Percentiles rank a stretch among this genome's conserved stretches.
These are phyloP conservation scores for Epichloe sp. DNA, from an alignment of 2,329 filamentous ascomycete genomes.

Conservation along the genomic window DNA sequence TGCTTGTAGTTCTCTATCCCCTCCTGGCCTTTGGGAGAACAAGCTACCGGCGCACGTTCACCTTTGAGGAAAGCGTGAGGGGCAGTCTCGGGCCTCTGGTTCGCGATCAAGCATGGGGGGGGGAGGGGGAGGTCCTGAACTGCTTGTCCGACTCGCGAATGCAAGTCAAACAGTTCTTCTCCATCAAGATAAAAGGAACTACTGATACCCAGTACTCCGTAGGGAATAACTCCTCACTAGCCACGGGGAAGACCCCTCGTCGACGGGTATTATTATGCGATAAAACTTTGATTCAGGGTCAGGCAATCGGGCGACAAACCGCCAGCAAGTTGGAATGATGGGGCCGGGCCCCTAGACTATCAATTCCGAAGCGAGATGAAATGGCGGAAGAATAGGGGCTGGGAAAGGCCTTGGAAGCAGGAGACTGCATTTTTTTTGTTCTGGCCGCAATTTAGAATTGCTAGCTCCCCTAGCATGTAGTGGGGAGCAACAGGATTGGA, in stretches of 20 bases:
- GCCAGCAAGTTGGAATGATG: not conserved
- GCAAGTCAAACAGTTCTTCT: constrained; percentile 2
- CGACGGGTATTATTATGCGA: not conserved
- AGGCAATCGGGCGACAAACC: not conserved
- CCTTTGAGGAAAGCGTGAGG: not conserved
- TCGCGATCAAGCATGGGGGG: not conserved
- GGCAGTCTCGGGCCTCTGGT: not conserved
- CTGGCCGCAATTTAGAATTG: not conserved
- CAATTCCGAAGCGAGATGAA: constrained; percentile 19
- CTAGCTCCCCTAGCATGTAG: not conserved
- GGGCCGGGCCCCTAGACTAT: constrained; percentile 15
- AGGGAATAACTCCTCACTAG: not conserved
- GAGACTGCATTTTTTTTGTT: constrained; percentile 1
- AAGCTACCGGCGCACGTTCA: not conserved
- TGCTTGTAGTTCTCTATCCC: not conserved
- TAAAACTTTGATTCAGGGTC: not conserved
- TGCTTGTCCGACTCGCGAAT: constrained; percentile 1
- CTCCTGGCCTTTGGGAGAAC: not conserved
- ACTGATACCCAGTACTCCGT: not conserved
- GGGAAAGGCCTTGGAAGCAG: constrained; percentile 1
- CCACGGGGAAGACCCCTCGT: not conserved
- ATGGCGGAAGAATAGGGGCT: constrained; percentile 7
- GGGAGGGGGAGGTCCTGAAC: not conserved
- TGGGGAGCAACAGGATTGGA: not conserved
- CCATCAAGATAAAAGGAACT: not conserved